Conservation (phyloP, 169 alveolate genomes). For the Eimeria tenella region DNA sequence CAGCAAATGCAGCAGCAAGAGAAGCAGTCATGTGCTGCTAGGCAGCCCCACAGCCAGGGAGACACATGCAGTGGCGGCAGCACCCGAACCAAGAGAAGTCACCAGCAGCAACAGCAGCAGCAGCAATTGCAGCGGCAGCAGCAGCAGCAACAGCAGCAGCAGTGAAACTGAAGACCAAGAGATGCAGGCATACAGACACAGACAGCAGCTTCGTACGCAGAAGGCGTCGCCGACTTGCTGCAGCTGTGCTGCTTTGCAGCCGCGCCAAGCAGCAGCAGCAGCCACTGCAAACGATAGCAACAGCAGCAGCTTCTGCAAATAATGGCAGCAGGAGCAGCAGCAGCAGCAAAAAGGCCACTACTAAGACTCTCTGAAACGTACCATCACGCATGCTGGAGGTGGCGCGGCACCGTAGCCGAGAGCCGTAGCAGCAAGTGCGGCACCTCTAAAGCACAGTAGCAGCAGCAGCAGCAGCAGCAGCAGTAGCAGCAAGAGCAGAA, state of each 20-base stretch:
- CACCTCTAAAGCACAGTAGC: neutral
- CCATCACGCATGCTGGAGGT: neutral
- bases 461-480: conserved; percentile 10
- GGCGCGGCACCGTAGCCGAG: neutral
- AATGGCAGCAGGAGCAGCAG: conserved; percentile 11
- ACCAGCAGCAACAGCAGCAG: conserved; percentile 23
- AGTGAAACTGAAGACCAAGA: neutral
- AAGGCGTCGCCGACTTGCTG: neutral
- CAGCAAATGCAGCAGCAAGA: conserved; percentile 16
- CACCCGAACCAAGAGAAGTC: neutral
- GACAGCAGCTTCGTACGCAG: neutral
- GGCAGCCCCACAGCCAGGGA: neutral
- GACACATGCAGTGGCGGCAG: neutral
- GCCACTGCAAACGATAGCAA: neutral
- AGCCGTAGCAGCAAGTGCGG: conserved; percentile 36
- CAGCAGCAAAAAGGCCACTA: neutral
- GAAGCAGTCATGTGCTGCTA: neutral
- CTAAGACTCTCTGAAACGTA: neutral
- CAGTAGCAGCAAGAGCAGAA: conserved; percentile 9
- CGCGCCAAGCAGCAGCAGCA: conserved; percentile 3
- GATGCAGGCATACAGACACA: neutral
- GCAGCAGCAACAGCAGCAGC: neutral
- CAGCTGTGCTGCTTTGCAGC: neutral
- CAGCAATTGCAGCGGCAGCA: neutral
- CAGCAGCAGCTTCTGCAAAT: neutral